These are phyloP conservation scores for Stagonosporopsis cucurbitacearum DNA, from an alignment of 2,329 filamentous ascomycete species.

Conservation along the genomic window DNA sequence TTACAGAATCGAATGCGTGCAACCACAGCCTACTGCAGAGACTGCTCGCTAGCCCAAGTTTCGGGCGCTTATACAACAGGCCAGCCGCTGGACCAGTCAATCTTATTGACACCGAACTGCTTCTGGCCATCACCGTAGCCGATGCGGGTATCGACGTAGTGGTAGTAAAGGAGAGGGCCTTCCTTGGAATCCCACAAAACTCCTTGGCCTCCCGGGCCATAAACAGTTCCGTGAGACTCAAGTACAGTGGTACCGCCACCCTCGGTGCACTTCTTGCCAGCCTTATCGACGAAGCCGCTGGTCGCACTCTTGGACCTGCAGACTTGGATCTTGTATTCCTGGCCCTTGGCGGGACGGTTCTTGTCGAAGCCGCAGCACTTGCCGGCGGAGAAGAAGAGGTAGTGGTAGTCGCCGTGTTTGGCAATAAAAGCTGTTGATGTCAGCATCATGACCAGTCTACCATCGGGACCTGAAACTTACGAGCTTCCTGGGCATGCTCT, in stretches of 20 bases:
- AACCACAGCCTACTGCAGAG: not conserved
- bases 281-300: slow-evolving; percentile 63
- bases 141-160: slow-evolving; percentile 64
- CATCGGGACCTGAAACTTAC: no score
- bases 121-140: slow-evolving; percentile 61
- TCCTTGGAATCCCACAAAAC: slow-evolving; percentile 58
- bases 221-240: slow-evolving; percentile 65
- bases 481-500: slow-evolving; percentile 62
- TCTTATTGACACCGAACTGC: slow-evolving; percentile 60
- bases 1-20: slow-evolving; percentile 1
- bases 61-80: slow-evolving; percentile 47
- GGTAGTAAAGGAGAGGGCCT: slow-evolving; percentile 67
- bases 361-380: slow-evolving; percentile 67
- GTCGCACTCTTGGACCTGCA: slow-evolving; percentile 63
- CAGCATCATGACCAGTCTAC: no score
- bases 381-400: slow-evolving; percentile 68
- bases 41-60: not conserved
- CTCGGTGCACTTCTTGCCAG: slow-evolving; percentile 59
- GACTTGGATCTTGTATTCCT: slow-evolving; percentile 71
- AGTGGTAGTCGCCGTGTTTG: slow-evolving; percentile 64
- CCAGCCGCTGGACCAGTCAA: slow-evolving; percentile 59
- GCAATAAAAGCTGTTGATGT: slow-evolving; percentile 56
- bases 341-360: slow-evolving; percentile 59
- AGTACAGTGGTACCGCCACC: slow-evolving; percentile 69
- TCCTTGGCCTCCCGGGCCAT: slow-evolving; percentile 71